Evolutionary conservation across 805 yeast species (phyloP), one percentile per base, ranked within the genome.

Genomic region (Kazachstania africana): DNA sequence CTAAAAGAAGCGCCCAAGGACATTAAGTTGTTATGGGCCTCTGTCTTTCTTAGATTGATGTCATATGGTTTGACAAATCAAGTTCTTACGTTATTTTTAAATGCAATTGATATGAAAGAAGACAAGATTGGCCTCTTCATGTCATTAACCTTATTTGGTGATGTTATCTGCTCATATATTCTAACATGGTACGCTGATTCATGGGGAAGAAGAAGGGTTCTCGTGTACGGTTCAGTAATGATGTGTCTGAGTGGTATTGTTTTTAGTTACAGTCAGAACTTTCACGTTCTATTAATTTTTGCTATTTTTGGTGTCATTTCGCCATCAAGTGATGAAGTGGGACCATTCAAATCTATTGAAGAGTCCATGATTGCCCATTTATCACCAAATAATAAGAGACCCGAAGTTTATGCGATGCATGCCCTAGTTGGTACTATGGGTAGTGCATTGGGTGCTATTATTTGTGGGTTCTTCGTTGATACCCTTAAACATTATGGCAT

Each of bases 311-410:
- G 95, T 1, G 94, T 84, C 12, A 79, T 84, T 6, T 80, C 94
- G 2, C 91, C 94, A 2, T 73, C 83, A 18, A 94, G 95, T 16
- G 85, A 78, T 46, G 95, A 84, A 47, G 82, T 87, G 0, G 95
- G 95, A 0, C 95, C 95, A 0, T 84, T 84, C 54, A 78, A 80
- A 47, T 72, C 91, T 0, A 74, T 84, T 18, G 95, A 84, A 51
- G 94, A 83, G 48, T 75, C 88, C 1, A 68, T 81, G 24, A 63
- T 84, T 30, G 91, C 94, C 0, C 88, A 81, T 53, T 57, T 84
- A 39, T 78, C 93, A 0, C 74, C 78, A 0, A 66, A 65, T 23
- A 61, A 60, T 33, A 70, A 68, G 34, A 62, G 93, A 28, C 77
- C 93, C 1, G 81, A 74, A 40, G 61, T 82, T 2, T 83, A 74